Evolutionary conservation across 2,329 filamentous ascomycete genomes (phyloP), one percentile per base, ranked within the genome.

Genomic region (Didymella sp.): DNA sequence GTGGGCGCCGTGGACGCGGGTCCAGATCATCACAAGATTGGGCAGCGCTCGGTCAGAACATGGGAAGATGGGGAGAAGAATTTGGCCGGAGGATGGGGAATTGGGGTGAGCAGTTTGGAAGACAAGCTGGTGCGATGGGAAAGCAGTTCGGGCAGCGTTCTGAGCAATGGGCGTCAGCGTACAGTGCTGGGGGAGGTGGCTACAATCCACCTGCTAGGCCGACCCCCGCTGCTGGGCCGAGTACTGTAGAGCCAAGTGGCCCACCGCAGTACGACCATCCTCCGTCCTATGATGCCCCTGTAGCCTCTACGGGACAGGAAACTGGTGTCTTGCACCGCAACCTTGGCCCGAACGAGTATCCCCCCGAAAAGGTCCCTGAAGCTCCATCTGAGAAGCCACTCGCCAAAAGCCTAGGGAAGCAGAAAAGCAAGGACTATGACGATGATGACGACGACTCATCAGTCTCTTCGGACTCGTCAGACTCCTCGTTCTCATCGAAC

Each of bases 51-150:
- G 67, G 64, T 0, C 56, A 66, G 35, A 66, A 62, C n/a, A 38
- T 66, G 30, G 68, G 67, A 1, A 62, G 61, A 25, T 68, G 65
- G 67, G 73, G 74, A 2, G 70, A 75, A 50, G 66, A 74, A 9
- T 70, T 75, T 24, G 50, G 41, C 9, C 41, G 50, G 11, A 30
- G 30, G 6, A 45, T 52, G 41, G 50, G 50, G 1, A 46, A 40
- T 9, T 46, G 33, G 50, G 41, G 50, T 1, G 50, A 52, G 33
- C 50, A 52, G 9, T 17, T 52, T n/a, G 73, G 74, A 2, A 71
- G 63, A 48, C 63, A 56, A 15, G 71, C 69, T 6, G 68, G 57
- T 33, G 55, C 53, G 6, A 62, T 64, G 49, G 69, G 66, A 12
- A 40, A 63, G 17, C 58, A 70, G n/a, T 33, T 69, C 4, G 66